Base-by-base conservation (phyloP, 495 filamentous ascomycete genomes). In the Peziza echinospora region DNA sequence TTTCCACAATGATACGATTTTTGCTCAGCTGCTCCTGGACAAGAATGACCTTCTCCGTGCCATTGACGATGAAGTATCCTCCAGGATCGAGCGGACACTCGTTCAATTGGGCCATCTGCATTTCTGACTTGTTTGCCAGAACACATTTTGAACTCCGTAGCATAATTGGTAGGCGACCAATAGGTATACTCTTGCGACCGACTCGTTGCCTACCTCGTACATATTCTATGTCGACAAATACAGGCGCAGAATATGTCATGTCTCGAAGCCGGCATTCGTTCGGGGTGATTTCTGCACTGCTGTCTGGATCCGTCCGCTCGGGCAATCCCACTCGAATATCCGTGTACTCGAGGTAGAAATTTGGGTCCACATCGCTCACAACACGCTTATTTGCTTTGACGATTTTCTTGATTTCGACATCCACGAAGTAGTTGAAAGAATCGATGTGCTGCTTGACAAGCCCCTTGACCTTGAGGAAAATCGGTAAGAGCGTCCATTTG, bases 21-120 rank as follows among this genome's bases (percentile, higher is more conserved):
- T 96, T 96, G 69, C 87, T 96, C 58, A 96, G 65, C 62, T 96
- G 89, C 54, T 99, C 89, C 61, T 96, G 89, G 26, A 96, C 86
- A 11, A 99, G 71, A 57, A 99, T 96, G 43, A 96, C 89, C 66
- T 96, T 96, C 55, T 99, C 89, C 43, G 79, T 81, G 7, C 80
- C 80, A 51, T 76, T 73, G 41, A 82, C 73, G 49, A 84, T 82
- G 57, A 99, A 99, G 62, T 99, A 99, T 23, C 89, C 89, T 46
- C 89, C 89, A 1, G 91, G 89, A 62, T 99, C 89, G 22, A 96
- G 67, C 2, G 89, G 80, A 58, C 89, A 99, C 62, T 99, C 89
- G 53, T 89, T 84, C 55, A 93, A 73, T 13, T 72, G 60, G 26
- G 78, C 78, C 85, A 96, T 89, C 56, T 91, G 71, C 21, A 69